phyloP scores from a whole-genome alignment of 495 filamentous ascomycete species.

The Neurospora hispaniola region DNA sequence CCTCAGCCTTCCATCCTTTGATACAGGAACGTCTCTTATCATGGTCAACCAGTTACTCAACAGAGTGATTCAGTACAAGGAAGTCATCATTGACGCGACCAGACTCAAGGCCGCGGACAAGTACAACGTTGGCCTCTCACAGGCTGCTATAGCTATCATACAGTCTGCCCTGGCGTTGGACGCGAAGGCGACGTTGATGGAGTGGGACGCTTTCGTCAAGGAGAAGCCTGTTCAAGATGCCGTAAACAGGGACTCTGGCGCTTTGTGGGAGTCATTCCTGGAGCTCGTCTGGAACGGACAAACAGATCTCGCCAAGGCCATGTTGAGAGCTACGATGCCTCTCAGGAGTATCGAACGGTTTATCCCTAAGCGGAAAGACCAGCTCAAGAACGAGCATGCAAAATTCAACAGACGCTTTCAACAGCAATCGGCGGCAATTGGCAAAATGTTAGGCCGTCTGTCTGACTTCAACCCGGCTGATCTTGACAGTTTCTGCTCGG shows the following conservation, averaged over 20 bases:
- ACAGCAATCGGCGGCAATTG: slow-evolving; percentile 56
- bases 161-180: slow-evolving; percentile 63
- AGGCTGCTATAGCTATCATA: slow-evolving; percentile 50
- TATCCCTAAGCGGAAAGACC: slow-evolving; percentile 35
- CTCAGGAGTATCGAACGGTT: slow-evolving; percentile 68
- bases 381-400: slow-evolving; percentile 36
- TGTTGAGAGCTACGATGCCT: slow-evolving; percentile 57
- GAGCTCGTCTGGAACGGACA: slow-evolving; percentile 53
- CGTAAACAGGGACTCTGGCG: slow-evolving; percentile 50
- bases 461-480: slow-evolving; percentile 58
- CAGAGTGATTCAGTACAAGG: slow-evolving; percentile 35
- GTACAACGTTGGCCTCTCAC: slow-evolving; percentile 30
- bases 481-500: slow-evolving; percentile 53
- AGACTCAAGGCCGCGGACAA: slow-evolving; percentile 25
- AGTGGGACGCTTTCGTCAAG: slow-evolving; percentile 54
- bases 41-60: slow-evolving; percentile 42
- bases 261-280: slow-evolving; percentile 69
- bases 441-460: slow-evolving; percentile 62
- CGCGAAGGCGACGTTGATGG: slow-evolving; percentile 58
- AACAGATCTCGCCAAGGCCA: slow-evolving; percentile 53
- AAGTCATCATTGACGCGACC: slow-evolving; percentile 33
- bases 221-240: slow-evolving; percentile 54
- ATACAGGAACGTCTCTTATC: slow-evolving; percentile 36
- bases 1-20: slow-evolving; percentile 27
- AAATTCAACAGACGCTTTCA: slow-evolving; percentile 66